Percentiles rank a stretch among this genome's conserved stretches.
These are phyloP conservation scores for Gynandropsis gynandra DNA, from an alignment of 345 rosid genomes.

Conservation along the genomic window DNA sequence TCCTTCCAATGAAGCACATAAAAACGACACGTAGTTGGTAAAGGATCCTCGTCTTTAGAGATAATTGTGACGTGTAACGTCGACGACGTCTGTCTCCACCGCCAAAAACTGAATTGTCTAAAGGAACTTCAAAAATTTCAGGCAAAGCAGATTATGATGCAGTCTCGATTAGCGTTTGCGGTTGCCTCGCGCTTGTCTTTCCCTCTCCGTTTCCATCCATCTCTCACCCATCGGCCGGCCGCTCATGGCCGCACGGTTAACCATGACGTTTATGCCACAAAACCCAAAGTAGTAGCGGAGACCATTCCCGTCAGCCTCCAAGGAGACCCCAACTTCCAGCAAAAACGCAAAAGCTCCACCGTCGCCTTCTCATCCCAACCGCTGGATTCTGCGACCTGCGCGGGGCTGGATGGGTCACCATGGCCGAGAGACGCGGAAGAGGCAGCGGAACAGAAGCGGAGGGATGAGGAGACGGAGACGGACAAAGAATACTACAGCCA, in stretches of 20 bases:
- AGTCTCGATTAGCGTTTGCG: slow-evolving; percentile 32
- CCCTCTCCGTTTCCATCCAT: slow-evolving; percentile 1
- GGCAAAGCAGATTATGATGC: slow-evolving; percentile 22
- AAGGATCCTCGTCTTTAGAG: neutral
- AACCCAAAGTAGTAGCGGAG: slow-evolving; percentile 33
- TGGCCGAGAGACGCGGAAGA: slow-evolving; percentile 28
- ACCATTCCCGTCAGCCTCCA: slow-evolving; percentile 37
- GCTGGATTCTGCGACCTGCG: slow-evolving; percentile 34
- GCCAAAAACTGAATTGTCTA: too few species aligned
- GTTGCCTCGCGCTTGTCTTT: slow-evolving; percentile 16
- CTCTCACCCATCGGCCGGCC: slow-evolving; percentile 14
- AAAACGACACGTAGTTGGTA: slow-evolving; percentile 13
- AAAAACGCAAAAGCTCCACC: slow-evolving; percentile 29
- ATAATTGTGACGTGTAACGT: slow-evolving; percentile 18
- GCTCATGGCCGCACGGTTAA: slow-evolving; percentile 38
- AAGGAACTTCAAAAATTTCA: too few species aligned
- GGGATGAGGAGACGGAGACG: slow-evolving; percentile 22
- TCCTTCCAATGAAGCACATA: slow-evolving; percentile 8
- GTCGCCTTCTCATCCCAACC: slow-evolving; percentile 7
- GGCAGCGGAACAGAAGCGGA: slow-evolving; percentile 12
- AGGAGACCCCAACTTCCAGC: slow-evolving; percentile 39
- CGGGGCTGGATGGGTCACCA: slow-evolving; percentile 53
- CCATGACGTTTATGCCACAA: slow-evolving; percentile 33
- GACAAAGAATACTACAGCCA: slow-evolving; percentile 41
- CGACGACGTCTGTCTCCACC: too few species aligned